Base-by-base conservation (phyloP, 2,329 filamentous ascomycete genomes). In the Aureobasidium zeae region DNA sequence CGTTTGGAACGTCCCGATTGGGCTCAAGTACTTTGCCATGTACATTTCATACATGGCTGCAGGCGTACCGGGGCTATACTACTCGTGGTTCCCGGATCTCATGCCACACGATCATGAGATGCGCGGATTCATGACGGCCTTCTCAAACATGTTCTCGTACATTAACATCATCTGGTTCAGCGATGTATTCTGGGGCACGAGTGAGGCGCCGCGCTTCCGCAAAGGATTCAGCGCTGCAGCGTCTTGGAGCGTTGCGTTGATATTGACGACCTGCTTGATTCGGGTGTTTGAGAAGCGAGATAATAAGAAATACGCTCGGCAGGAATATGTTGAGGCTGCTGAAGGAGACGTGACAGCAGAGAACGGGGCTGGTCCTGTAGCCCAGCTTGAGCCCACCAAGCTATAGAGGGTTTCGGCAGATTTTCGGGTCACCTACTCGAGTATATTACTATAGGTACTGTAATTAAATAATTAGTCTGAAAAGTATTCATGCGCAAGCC, bases 1-100 rank as follows among this genome's bases (percentile, higher is more conserved):
- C 1, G 59, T 75, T 8, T 79, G 74, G 75, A 56, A 72, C 13
- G 73, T 78, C 0, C 72, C 73, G 0, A 72, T 77, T 46, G 53
- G 64, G 0, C 70, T 72, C 0, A 61, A 68, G 12, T 77, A 72
- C 71, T 74, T 74, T 41, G 71, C 70, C 0, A 74, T 73, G 49
- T 58, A 63, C 41, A 72, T 68, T 0, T 70, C 64, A 0, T 75
- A 71, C 51, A 65, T 65, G 0, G 62, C 71, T 0, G 64, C 68
- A 4, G 66, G 73, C 1, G 67, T 76, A 59, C 74, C 72, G 0
- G 73, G 69, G 35, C 69, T 75, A 3, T 57, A 77, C 5, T 70
- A 76, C 9, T 42, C 44, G 5, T 44, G 41, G 41, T 44, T 44
- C 24, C 41, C 41, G 10, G 41, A 44, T 16, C 12, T 44, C 12